Evolutionary conservation across 768 basidiomycete species (phyloP).

Genomic region (Peribolospora kevripleyi): DNA sequence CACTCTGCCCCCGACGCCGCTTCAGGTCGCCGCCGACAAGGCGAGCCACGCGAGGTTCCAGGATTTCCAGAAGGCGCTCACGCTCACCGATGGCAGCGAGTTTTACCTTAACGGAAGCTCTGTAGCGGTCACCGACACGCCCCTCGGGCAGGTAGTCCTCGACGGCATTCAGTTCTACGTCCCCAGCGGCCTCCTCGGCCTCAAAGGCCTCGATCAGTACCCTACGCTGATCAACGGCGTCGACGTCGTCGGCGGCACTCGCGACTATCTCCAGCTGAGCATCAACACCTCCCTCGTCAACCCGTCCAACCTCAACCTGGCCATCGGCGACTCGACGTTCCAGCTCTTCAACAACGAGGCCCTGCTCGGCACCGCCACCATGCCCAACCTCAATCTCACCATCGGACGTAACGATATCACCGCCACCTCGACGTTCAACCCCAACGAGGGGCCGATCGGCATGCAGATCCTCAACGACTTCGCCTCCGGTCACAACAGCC

Average conservation of each 20-base stretch:
- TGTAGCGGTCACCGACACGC: constrained; percentile 6
- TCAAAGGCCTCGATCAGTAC: constrained; percentile 35
- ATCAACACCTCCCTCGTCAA: constrained; percentile 42
- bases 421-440: constrained; percentile 19
- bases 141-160: constrained; percentile 35
- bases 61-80: constrained; percentile 7
- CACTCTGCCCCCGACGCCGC: constrained; percentile 30
- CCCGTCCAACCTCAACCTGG: constrained; percentile 39
- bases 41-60: constrained; percentile 5
- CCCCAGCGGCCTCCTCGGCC: constrained; percentile 33
- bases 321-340: constrained; percentile 25
- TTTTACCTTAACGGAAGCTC: constrained; percentile 6
- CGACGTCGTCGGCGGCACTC: constrained; percentile 41
- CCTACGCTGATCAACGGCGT: constrained; percentile 32
- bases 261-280: constrained; percentile 32
- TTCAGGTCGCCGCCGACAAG: constrained; percentile 23
- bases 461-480: constrained; percentile 42
- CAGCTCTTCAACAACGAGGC: constrained; percentile 32
- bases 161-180: constrained; percentile 50
- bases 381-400: constrained; percentile 24
- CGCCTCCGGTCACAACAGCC: constrained; percentile 29
- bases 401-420: constrained; percentile 3
- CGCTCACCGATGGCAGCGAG: constrained; percentile 5
- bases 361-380: constrained; percentile 33
- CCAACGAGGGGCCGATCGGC: constrained; percentile 37